A percentile compares a stretch with the other conserved stretches of the same genome.
These are phyloP conservation scores for Penicillium dipodomyicola DNA, from an alignment of 495 filamentous ascomycete species.

Conservation along the genomic window DNA sequence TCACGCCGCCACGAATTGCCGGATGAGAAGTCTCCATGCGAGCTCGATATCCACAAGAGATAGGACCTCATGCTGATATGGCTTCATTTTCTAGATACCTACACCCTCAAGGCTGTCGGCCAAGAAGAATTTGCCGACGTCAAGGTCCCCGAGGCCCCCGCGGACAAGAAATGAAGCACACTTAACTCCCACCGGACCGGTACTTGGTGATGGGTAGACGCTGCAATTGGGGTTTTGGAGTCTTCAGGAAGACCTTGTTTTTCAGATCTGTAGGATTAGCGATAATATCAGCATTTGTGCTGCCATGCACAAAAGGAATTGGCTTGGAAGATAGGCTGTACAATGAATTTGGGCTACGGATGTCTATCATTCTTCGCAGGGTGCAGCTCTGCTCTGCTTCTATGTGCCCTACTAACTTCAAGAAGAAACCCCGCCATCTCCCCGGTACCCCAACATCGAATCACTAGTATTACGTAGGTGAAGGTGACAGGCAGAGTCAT, in stretches of 20 bases:
- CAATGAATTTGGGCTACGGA: constrained; percentile 14
- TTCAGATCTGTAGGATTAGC: constrained; percentile 20
- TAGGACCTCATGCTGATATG: neutral
- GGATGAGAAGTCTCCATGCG: neutral
- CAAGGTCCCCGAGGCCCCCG: constrained; percentile 70
- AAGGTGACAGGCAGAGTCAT: neutral
- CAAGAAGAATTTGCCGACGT: constrained; percentile 99
- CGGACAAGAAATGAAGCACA: constrained; percentile 30
- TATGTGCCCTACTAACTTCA: no score
- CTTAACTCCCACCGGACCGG: constrained; percentile 1
- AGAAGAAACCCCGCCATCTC: no score
- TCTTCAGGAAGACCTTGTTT: constrained; percentile 23
- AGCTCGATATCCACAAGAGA: neutral
- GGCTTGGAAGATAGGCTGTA: constrained; percentile 12
- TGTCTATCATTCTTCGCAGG: neutral
- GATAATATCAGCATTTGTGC: constrained; percentile 15
- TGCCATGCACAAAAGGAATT: constrained; percentile 26
- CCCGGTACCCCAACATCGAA: no score
- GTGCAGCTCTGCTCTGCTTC: neutral
- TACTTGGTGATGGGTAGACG: neutral
- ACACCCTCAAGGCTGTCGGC: constrained; percentile 82
- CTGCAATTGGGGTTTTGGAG: constrained; percentile 24
- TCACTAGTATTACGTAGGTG: no score
- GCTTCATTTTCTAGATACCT: constrained; percentile 60
- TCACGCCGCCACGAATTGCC: constrained; percentile 10